A percentile compares a stretch with the other conserved stretches of the same genome.
phyloP scores from a whole-genome alignment of 1,139 yeast species.

The Yarrowia galli region DNA sequence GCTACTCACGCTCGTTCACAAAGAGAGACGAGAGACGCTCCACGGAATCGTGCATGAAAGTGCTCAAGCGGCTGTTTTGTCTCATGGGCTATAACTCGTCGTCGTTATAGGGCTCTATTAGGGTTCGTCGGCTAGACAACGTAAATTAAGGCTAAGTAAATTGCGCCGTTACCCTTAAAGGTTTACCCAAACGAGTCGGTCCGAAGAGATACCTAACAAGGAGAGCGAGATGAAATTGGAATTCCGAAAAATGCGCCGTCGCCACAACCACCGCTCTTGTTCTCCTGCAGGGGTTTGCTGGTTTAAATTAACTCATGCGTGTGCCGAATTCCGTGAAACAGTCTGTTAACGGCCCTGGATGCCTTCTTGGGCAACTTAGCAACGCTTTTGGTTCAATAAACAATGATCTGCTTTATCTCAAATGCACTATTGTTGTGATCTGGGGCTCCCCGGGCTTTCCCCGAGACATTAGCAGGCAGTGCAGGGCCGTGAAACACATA shows the following conservation, averaged over 20 bases:
- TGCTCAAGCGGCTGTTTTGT: too few relatives aligned
- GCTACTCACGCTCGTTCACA: too few relatives aligned
- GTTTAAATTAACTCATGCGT: neutral
- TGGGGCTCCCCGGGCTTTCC: neutral
- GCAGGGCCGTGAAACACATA: neutral
- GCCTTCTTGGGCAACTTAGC: neutral
- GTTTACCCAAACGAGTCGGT: neutral
- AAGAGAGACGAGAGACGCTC: too few relatives aligned
- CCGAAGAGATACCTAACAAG: slow-evolving; percentile 5
- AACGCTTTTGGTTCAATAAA: neutral
- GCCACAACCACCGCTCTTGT: too few relatives aligned
- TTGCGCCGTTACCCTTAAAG: neutral
- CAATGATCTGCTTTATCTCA: neutral
- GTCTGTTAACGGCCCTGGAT: neutral
- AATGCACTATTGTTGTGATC: neutral
- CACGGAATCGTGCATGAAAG: neutral
- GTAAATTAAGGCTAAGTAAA: neutral
- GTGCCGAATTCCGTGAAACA: slow-evolving; percentile 3
- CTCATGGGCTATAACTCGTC: neutral
- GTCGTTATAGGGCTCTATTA: too few relatives aligned
- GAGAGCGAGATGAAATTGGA: neutral
- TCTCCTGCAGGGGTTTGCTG: slow-evolving; percentile 29
- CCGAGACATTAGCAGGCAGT: neutral
- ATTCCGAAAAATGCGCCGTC: too few relatives aligned
- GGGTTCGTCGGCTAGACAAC: neutral